Evolutionary conservation across 257 asterid genomes (phyloP), one percentile per base, ranked within the genome.

Genomic region (Echium plantagineum): DNA sequence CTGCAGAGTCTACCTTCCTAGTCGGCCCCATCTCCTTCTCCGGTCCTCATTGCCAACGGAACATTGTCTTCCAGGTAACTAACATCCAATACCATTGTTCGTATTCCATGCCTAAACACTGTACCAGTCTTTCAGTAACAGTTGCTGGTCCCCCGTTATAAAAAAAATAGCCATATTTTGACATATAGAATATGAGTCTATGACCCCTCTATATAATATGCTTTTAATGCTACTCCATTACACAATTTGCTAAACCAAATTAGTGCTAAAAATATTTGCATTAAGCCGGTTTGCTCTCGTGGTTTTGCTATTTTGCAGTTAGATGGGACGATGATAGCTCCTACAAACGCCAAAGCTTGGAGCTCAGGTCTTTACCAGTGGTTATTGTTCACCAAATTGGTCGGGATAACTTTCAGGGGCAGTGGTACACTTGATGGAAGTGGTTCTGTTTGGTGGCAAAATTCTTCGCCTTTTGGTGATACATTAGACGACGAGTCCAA

Each of bases 381-480:
- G 99, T 89, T 93, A 5, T 71, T 77, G 55, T 93, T 93, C 63
- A 75, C 95, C 6, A 93, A 93, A 69, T 75, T 93, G 30, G 94
- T 85, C 0, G 99, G 99, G 22, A 77, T 89, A n/a, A 86, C 97
- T 22, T 72, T 93, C 54, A 75, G 51, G 59, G 99, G 99, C 46
- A 83, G 77, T 12, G 99, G 99, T 5, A 63, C 32, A 0, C 75
- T 93, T 2, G 96, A 93, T 18, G 99, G 99, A 21, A 80, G 66
- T 28, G 99, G 99, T 31, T 83, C 94, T 21, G 90, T 79, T 67
- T 93, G 97, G 99, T 93, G 99, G 99, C 79, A 81, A 61, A 78
- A 70, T 35, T 77, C 71, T 51, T 47, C 78, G 15, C 73, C 94
- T 0, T 76, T 47, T 57, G 82, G 72, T 61, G 95, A 90, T 66